Conservation (phyloP, 2,329 filamentous ascomycete species). For the Trichothecium roseum region DNA sequence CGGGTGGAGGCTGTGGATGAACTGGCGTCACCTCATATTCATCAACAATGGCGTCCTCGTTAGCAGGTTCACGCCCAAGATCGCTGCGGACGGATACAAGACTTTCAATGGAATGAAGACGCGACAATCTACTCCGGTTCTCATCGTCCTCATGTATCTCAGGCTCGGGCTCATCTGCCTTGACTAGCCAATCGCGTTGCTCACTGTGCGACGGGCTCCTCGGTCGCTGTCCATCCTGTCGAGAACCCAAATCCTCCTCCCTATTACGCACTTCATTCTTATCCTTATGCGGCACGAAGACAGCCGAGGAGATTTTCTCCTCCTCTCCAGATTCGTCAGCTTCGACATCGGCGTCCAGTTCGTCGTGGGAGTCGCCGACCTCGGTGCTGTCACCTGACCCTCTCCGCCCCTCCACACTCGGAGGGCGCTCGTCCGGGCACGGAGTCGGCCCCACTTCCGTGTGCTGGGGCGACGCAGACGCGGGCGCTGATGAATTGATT, state of each 20-base stretch:
- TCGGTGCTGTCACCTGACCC: conserved; percentile 28
- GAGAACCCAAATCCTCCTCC: conserved; percentile 7
- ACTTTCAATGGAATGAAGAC: conserved; percentile 17
- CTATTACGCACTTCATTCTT: conserved; percentile 23
- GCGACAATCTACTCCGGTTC: conserved; percentile 11
- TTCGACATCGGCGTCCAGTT: too few species aligned
- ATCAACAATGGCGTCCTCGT: conserved; percentile 30
- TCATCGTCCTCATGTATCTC: conserved; percentile 15
- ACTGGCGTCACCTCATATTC: conserved; percentile 27
- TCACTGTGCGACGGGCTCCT: conserved; percentile 29
- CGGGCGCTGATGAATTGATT: conserved; percentile 3
- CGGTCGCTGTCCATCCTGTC: conserved; percentile 26
- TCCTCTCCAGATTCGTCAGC: conserved; percentile 54
- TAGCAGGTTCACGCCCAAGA: conserved; percentile 20
- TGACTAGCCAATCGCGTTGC: conserved; percentile 44
- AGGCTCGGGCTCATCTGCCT: conserved; percentile 39
- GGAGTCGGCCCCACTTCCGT: conserved; percentile 13
- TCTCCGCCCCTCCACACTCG: conserved; percentile 20
- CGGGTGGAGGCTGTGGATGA: background rate
- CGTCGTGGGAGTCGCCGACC: conserved; percentile 26
- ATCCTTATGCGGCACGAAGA: conserved; percentile 69
- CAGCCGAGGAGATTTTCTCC: conserved; percentile 78
- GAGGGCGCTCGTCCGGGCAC: conserved; percentile 11
- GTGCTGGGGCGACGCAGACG: conserved; percentile 6
- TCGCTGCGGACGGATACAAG: conserved; percentile 18